Conservation (phyloP, 495 filamentous ascomycete genomes). For the Hyaloscypha hepaticicola region DNA sequence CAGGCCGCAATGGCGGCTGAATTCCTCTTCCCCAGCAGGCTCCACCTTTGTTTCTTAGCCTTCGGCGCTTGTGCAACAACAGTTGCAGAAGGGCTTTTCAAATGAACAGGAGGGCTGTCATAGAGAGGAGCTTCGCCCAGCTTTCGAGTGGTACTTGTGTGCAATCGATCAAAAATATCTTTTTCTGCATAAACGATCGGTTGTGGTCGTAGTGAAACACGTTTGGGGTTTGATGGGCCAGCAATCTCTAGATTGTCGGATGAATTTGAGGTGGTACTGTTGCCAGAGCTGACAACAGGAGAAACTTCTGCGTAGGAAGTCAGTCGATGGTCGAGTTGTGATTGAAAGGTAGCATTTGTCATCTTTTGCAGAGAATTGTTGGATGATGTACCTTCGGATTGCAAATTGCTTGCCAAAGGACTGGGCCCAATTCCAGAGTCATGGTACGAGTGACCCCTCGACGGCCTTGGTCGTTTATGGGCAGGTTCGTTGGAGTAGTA, state of each 20-base stretch:
- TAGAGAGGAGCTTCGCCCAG: slow-evolving; percentile 34
- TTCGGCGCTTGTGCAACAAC: slow-evolving; percentile 10
- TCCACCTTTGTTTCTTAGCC: slow-evolving; percentile 29
- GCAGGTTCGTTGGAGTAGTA: slow-evolving; percentile 11
- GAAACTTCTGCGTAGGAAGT: slow-evolving; percentile 27
- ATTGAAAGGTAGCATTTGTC: not conserved
- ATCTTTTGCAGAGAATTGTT: not conserved
- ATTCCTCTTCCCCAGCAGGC: slow-evolving; percentile 25
- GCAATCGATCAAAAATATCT: slow-evolving; percentile 33
- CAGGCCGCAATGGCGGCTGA: slow-evolving; percentile 9
- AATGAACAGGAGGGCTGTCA: slow-evolving; percentile 15
- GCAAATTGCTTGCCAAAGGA: slow-evolving; percentile 23
- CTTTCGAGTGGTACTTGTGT: slow-evolving; percentile 32
- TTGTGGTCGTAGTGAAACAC: slow-evolving; percentile 19
- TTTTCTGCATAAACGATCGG: slow-evolving; percentile 25
- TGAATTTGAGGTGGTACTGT: slow-evolving; percentile 28
- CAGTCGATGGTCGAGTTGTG: slow-evolving; percentile 15
- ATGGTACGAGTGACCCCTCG: slow-evolving; percentile 20
- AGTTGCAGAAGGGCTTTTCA: slow-evolving; percentile 8
- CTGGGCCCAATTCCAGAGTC: slow-evolving; percentile 30
- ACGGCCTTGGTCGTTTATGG: slow-evolving; percentile 6
- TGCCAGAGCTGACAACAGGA: slow-evolving; percentile 30
- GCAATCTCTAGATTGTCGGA: slow-evolving; percentile 28
- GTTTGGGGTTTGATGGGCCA: slow-evolving; percentile 3
- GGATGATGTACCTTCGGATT: slow-evolving; percentile 28